A percentile compares a stretch with the other conserved stretches of the same genome.
phyloP scores from a whole-genome alignment of 1,284 basidiomycete genomes.

The Coniophora puteana region DNA sequence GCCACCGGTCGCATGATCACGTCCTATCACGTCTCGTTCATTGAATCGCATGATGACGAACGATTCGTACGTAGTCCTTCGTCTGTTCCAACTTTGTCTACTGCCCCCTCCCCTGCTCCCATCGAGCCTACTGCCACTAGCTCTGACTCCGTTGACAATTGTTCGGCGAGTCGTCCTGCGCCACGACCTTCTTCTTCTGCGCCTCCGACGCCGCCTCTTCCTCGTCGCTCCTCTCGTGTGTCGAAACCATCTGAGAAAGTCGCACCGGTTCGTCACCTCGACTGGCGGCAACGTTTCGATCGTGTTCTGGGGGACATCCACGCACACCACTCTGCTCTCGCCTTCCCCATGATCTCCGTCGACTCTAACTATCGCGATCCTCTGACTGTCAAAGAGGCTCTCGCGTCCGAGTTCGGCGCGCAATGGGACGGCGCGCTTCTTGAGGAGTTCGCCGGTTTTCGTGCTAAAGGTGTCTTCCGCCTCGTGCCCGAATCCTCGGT shows the following conservation, averaged over 20 bases:
- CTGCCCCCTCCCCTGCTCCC: not conserved
- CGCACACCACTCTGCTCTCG: no score
- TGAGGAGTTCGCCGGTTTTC: slow-evolving; percentile 19
- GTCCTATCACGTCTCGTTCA: slow-evolving; percentile 25
- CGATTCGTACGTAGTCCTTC: no score
- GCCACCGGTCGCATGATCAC: slow-evolving; percentile 14
- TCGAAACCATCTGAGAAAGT: not conserved
- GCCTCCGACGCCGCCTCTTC: not conserved
- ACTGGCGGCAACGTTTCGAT: no score
- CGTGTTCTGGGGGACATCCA: no score
- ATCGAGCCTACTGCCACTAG: not conserved
- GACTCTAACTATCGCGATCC: no score
- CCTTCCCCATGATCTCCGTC: not conserved
- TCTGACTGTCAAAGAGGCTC: slow-evolving; percentile 18
- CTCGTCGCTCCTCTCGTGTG: not conserved
- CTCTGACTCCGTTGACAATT: no score
- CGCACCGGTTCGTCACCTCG: no score
- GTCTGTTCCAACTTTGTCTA: not conserved
- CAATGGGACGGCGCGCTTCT: slow-evolving; percentile 20
- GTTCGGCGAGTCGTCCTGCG: no score
- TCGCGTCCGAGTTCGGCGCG: slow-evolving; percentile 12
- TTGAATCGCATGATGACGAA: slow-evolving; percentile 18
- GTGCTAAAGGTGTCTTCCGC: slow-evolving; percentile 24
- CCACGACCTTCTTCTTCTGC: no score
- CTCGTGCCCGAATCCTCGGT: slow-evolving; percentile 20